Base-by-base conservation (phyloP, 2,329 filamentous ascomycete genomes). In the Aschersonia sp. region DNA sequence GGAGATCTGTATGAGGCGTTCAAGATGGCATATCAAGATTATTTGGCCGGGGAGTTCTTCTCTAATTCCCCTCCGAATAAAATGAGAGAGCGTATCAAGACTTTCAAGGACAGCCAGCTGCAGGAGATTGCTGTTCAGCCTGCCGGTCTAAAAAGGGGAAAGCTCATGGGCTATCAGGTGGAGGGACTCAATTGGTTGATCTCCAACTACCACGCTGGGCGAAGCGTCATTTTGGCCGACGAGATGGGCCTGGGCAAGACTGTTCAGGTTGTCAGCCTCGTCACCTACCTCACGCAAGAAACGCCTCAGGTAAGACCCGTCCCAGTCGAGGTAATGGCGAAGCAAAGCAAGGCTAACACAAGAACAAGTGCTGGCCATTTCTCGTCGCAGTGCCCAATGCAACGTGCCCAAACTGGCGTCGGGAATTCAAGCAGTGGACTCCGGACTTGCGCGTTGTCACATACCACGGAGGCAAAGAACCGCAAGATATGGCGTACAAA, bases 211-310 rank as follows among this genome's bases (percentile, higher is more conserved):
- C 85, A 89, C 57, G 73, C 77, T 46, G 74, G 82, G 55, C 82
- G 85, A 59, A 97, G 92, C 58, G 85, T 89, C 31, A 91, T 97
- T 50, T 75, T 97, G 5, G 92, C 92, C 0, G 92, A 98, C 59
- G 92, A 98, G 61, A 98, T 98, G 92, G 92, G 92, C 41, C 77
- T 98, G 2, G 92, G 92, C 32, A 98, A 98, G 69, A 98, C 92
- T 0, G 87, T 98, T 32, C 92, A 98, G 61, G 81, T 96, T 47
- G 85, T 97, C 51, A 79, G 82, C 3, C 77, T 95, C 52, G 75
- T 97, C 51, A 80, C 85, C 1, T 81, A 83, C 1, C 66, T 97
- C 40, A 73, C 84, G 30, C 74, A 84, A 51, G 75, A 82, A 46
- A 65, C 65, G n/a, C 79, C 79, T 5, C 69, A 77, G 54, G 66